These are phyloP conservation scores for Gigaspora rosea DNA, from an alignment of 192 early-diverging fungal genomes.

Conservation along the genomic window DNA sequence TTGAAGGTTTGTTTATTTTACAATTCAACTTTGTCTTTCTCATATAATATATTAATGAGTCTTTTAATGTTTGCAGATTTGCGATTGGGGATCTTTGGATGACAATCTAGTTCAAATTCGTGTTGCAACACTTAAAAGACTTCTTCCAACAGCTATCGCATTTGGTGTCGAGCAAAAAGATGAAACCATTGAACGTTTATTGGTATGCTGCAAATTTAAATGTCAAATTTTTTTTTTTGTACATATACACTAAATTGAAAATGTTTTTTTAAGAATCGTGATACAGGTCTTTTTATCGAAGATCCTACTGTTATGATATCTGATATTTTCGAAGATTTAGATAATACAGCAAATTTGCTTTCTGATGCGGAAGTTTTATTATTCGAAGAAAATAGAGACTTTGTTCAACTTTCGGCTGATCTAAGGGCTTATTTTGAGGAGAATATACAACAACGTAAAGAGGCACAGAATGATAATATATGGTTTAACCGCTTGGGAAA, in stretches of 20 bases:
- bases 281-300: neutral
- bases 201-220: neutral
- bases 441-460: neutral
- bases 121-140: constrained; percentile 3
- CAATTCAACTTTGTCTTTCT: neutral
- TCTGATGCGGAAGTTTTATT: constrained; percentile 3
- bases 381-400: neutral
- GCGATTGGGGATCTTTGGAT: constrained; percentile 15
- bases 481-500: neutral
- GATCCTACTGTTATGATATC: neutral
- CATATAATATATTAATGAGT: neutral
- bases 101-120: constrained; percentile 14
- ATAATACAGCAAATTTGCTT: neutral
- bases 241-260: too few species aligned
- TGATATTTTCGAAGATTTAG: neutral
- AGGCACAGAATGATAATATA: constrained; percentile 8
- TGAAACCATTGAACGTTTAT: neutral
- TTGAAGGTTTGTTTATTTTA: neutral
- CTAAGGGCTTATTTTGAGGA: constrained; percentile 26
- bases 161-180: constrained; percentile 22
- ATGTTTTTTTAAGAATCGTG: neutral
- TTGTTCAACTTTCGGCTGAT: constrained; percentile 11
- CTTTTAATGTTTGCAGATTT: constrained; percentile 1
- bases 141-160: neutral
- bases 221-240: too few species aligned